Evolutionary conservation across 2,329 filamentous ascomycete genomes (phyloP), one percentile per base, ranked within the genome.

Genomic region (Colletotrichum simmondsii): DNA sequence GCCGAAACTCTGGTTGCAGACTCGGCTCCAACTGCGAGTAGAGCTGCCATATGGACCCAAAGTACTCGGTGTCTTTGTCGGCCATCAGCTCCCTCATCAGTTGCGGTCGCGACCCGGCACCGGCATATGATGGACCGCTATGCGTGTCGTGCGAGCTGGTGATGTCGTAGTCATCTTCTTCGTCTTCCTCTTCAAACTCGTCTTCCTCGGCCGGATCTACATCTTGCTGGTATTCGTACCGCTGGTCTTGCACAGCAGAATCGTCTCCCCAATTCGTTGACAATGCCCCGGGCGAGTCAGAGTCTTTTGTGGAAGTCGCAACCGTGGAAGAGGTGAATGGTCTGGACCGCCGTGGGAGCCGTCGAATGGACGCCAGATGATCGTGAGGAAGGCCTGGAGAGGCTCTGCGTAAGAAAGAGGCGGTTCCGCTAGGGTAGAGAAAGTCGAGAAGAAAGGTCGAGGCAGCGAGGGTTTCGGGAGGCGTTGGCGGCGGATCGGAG

Each of bases 401-500:
- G 61, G 80, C 76, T 32, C 82, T 83, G 54, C 84, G 84, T 72
- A 88, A 76, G 5, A 87, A 79, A 16, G 83, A 80, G 14, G 85
- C 69, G 12, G 87, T 83, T 11, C 84, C 84, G 42, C 77, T 84
- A 5, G 88, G 88, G 65, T 90, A 90, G 10, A 90, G 79, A 66
- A 90, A 90, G 78, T 90, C 89, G 78, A 91, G 85, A 60, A 88
- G 80, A 67, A 89, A 86, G 10, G 83, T 77, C 5, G 88, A 89
- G 32, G 87, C 85, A 52, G 80, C 80, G 68, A 88, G 76, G 2
- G 79, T 78, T 74, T 79, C 75, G 59, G n/a, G 19, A 11, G 75
- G 75, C 56, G 78, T 77, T 26, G 75, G 69, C 68, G 77, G 72
- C 67, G 65, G 75, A 63, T 75, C 70, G 61, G 42, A 22, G 14